Evolutionary conservation across 1,139 yeast genomes (phyloP).

Genomic region (Yarrowia galli): DNA sequence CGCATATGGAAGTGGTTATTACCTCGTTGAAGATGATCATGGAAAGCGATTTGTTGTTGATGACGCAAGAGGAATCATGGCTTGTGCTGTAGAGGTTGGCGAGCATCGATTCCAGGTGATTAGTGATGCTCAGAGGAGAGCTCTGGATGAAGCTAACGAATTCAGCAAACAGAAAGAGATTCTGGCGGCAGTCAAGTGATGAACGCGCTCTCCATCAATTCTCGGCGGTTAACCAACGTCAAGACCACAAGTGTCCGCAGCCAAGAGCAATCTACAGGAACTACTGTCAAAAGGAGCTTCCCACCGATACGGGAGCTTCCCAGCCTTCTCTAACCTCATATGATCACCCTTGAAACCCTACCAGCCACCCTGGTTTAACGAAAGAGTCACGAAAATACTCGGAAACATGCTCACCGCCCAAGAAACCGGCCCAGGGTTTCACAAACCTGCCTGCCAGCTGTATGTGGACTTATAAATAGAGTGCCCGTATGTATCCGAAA

Average conservation of each 20-base stretch:
- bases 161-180: not conserved
- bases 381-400: not conserved
- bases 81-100: not conserved
- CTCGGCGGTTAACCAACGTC: too few species aligned
- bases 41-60: not conserved
- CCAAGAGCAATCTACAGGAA: too few species aligned
- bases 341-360: too few species aligned
- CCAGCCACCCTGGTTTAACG: too few species aligned
- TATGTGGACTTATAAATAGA: too few species aligned
- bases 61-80: not conserved
- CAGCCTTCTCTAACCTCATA: too few species aligned
- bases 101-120: not conserved
- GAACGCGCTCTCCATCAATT: too few species aligned
- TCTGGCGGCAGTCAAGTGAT: not conserved
- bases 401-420: too few species aligned
- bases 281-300: not conserved
- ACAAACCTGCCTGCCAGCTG: not conserved
- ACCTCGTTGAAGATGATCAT: not conserved
- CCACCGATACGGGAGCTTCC: not conserved
- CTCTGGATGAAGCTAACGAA: not conserved
- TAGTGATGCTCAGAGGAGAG: not conserved
- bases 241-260: not conserved
- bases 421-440: too few species aligned
- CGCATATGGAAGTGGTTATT: not conserved
- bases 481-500: not conserved